Percentiles rank a stretch among this genome's conserved stretches.
Conservation (phyloP, 2,329 filamentous ascomycete genomes). For the Clonostachys sp. region DNA sequence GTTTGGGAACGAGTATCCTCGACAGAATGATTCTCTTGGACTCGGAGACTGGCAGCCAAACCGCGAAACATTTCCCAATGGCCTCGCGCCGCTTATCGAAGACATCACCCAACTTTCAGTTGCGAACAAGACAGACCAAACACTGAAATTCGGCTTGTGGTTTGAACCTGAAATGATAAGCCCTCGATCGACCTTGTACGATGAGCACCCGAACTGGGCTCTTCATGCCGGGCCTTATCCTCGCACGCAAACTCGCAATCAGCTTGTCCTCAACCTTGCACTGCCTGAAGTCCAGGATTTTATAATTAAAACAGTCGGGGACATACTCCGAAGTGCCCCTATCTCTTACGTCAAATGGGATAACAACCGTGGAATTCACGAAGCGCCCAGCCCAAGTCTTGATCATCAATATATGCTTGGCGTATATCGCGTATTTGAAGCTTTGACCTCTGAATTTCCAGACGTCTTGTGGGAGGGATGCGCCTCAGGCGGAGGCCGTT, state of each 20-base stretch:
- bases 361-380: constrained; percentile 61
- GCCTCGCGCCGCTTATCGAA: constrained; percentile 44
- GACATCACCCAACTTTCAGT: constrained; percentile 43
- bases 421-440: constrained; percentile 57
- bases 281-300: constrained; percentile 59
- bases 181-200: constrained; percentile 55
- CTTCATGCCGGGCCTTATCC: constrained; percentile 52
- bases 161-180: constrained; percentile 67
- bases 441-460: constrained; percentile 53
- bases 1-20: constrained; percentile 58
- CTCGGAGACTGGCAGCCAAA: constrained; percentile 62
- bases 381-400: constrained; percentile 46
- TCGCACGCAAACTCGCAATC: constrained; percentile 49
- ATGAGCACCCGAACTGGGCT: constrained; percentile 60
- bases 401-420: constrained; percentile 60
- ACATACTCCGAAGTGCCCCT: constrained; percentile 39
- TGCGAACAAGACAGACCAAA: constrained; percentile 28
- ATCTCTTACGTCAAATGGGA: constrained; percentile 65
- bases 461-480: constrained; percentile 64
- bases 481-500: constrained; percentile 59
- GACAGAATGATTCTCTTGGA: constrained; percentile 46
- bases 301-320: constrained; percentile 50
- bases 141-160: constrained; percentile 62
- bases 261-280: constrained; percentile 58
- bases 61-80: constrained; percentile 51